A percentile compares a stretch with the other conserved stretches of the same genome.
Conservation (phyloP, 352 stramenopile species). For the Pythium diclinum region DNA sequence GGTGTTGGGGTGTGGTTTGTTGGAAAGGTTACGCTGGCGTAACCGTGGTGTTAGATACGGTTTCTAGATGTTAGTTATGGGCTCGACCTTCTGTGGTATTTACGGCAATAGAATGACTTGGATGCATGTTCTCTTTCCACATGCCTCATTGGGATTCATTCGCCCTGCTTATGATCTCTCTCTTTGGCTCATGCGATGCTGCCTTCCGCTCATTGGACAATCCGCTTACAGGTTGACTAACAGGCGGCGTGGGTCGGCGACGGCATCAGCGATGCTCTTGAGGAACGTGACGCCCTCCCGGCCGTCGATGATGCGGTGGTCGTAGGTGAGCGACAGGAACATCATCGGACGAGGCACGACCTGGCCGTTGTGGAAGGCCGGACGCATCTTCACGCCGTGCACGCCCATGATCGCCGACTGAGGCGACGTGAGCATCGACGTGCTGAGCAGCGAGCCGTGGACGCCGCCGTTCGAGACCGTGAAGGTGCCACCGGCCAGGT, state of each 20-base stretch:
- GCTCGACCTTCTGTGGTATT: background rate
- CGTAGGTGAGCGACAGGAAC: constrained; percentile 99
- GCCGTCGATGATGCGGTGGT: constrained; percentile 99
- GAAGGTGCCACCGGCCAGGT: constrained; percentile 98
- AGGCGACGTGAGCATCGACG: constrained; percentile 97
- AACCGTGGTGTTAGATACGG: background rate
- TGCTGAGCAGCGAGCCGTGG: constrained; percentile 96
- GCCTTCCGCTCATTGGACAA: background rate
- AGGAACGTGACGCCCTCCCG: constrained; percentile 99
- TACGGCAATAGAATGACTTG: background rate
- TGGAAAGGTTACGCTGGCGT: background rate
- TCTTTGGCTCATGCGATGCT: background rate
- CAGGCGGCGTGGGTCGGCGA: constrained; percentile 93
- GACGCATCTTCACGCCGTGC: constrained; percentile 97
- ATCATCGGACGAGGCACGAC: constrained; percentile 99
- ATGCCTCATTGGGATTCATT: background rate
- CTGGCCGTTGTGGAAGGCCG: constrained; percentile 91
- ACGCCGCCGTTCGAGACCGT: constrained; percentile 98
- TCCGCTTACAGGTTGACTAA: constrained; percentile 74
- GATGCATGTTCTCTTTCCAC: background rate
- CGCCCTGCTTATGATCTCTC: background rate
- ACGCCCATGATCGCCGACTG: constrained; percentile 98
- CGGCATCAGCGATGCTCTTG: constrained; percentile 97
- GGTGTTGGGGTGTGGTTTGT: background rate
- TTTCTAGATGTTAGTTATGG: background rate